Percentiles rank a stretch among this genome's conserved stretches.
Conservation (phyloP, 2,329 filamentous ascomycete genomes). For the Geoglossum cookeanum region DNA sequence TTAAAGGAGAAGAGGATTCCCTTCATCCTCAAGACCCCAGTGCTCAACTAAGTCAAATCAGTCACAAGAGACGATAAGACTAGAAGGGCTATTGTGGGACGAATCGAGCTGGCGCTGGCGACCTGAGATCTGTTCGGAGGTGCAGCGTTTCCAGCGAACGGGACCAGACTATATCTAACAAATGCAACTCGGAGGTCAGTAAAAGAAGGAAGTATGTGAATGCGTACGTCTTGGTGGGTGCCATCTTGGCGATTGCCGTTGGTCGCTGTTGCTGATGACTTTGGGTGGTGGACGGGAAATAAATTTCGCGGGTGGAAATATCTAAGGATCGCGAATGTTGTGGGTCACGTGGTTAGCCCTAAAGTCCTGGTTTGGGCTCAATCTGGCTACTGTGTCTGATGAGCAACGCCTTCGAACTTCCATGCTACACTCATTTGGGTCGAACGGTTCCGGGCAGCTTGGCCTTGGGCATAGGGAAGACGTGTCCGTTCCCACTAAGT, state of each 20-base stretch:
- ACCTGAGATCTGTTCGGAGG: slow-evolving; percentile 15
- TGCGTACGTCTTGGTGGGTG: slow-evolving; percentile 39
- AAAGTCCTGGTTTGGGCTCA: background rate
- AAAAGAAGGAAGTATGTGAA: slow-evolving; percentile 18
- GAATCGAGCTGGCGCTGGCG: slow-evolving; percentile 58
- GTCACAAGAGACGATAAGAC: slow-evolving; percentile 16
- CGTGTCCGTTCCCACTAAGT: slow-evolving; percentile 4
- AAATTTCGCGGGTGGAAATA: slow-evolving; percentile 15
- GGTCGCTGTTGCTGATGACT: slow-evolving; percentile 12
- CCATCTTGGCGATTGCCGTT: slow-evolving; percentile 17
- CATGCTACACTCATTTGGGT: slow-evolving; percentile 47
- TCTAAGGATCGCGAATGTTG: background rate
- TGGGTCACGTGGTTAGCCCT: slow-evolving; percentile 1
- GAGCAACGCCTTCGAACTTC: background rate
- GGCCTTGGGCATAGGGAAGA: slow-evolving; percentile 27
- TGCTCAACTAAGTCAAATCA: slow-evolving; percentile 7
- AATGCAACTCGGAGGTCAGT: slow-evolving; percentile 22
- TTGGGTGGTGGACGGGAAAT: slow-evolving; percentile 24
- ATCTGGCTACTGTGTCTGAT: too few species aligned
- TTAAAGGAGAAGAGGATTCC: slow-evolving; percentile 50
- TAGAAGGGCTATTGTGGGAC: slow-evolving; percentile 45
- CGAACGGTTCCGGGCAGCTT: slow-evolving; percentile 59
- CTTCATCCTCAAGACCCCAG: slow-evolving; percentile 66
- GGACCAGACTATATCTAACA: slow-evolving; percentile 62
- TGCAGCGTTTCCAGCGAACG: slow-evolving; percentile 50